These are phyloP conservation scores for Medakamo hakoo DNA, from an alignment of 139 green algal genomes.

Conservation along the genomic window DNA sequence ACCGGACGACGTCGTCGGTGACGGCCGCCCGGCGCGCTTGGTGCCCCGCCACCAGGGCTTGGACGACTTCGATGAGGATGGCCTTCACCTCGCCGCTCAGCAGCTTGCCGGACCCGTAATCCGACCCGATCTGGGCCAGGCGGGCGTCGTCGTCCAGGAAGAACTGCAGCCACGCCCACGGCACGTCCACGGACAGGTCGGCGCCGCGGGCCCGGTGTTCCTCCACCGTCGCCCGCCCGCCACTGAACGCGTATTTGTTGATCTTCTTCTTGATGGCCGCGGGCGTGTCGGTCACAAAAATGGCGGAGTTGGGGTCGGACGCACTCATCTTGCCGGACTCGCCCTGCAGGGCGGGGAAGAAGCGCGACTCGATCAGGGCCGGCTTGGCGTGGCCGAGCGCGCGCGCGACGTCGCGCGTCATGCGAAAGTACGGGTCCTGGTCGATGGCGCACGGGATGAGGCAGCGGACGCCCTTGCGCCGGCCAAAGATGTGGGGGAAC, in stretches of 20 bases:
- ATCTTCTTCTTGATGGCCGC: slow-evolving; percentile 85
- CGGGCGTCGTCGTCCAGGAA: slow-evolving; percentile 87
- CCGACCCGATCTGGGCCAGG: slow-evolving; percentile 52
- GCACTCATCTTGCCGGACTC: slow-evolving; percentile 95
- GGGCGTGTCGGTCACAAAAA: slow-evolving; percentile 85
- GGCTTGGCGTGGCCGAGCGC: slow-evolving; percentile 77
- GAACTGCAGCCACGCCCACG: slow-evolving; percentile 95
- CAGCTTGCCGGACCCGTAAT: slow-evolving; percentile 80
- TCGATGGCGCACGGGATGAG: slow-evolving; percentile 20
- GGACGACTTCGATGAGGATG: slow-evolving; percentile 62
- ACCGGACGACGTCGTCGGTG: slow-evolving; percentile 75
- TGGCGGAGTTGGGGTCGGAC: slow-evolving; percentile 65
- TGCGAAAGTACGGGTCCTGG: slow-evolving; percentile 83
- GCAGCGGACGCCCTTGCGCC: slow-evolving; percentile 51
- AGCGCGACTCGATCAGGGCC: slow-evolving; percentile 56
- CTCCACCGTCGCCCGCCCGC: slow-evolving; percentile 72
- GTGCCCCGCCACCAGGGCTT: slow-evolving; percentile 63
- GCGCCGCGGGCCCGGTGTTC: slow-evolving; percentile 68
- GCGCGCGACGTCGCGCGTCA: slow-evolving; percentile 83
- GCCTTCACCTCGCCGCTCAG: slow-evolving; percentile 90
- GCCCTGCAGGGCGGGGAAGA: slow-evolving; percentile 82
- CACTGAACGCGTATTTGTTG: slow-evolving; percentile 87
- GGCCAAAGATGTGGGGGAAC: slow-evolving; percentile 95
- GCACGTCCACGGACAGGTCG: slow-evolving; percentile 89
- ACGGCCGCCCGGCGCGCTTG: slow-evolving; percentile 51